phyloP scores from a whole-genome alignment of 805 yeast species.

The Monosporozyma servazzii region DNA sequence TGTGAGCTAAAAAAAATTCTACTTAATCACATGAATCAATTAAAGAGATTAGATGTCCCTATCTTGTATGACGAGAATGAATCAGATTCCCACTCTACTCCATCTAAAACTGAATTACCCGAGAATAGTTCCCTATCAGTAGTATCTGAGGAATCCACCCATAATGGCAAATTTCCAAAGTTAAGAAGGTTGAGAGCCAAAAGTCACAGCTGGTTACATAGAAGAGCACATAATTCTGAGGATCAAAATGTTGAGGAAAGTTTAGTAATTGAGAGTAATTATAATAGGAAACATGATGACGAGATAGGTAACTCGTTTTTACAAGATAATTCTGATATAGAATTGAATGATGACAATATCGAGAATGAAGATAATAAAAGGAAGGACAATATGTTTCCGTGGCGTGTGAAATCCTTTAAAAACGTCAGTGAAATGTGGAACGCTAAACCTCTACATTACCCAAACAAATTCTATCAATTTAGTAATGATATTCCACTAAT shows the following conservation, averaged over 20 bases:
- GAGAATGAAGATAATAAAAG: background rate
- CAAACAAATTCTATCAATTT: constrained; percentile 29
- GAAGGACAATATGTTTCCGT: constrained; percentile 6
- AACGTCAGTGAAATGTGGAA: constrained; percentile 40
- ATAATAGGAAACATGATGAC: background rate
- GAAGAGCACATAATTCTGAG: background rate
- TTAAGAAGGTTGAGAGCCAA: constrained; percentile 6
- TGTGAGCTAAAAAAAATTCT: constrained; percentile 35
- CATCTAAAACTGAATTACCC: background rate
- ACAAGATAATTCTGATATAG: background rate
- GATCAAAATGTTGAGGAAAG: constrained; percentile 8
- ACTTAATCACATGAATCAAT: constrained; percentile 20
- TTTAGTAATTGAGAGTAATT: constrained; percentile 5
- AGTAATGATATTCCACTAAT: constrained; percentile 44
- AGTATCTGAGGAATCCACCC: background rate
- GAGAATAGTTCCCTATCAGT: background rate
- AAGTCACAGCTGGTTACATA: constrained; percentile 7
- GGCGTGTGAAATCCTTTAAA: constrained; percentile 15
- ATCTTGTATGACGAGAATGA: constrained; percentile 3
- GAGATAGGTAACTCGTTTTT: background rate
- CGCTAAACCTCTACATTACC: constrained; percentile 56
- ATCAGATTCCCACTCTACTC: background rate
- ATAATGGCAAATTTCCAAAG: background rate
- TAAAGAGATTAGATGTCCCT: constrained; percentile 6
- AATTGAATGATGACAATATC: background rate